Evolutionary conservation across 352 stramenopile genomes (phyloP).

Genomic region (Pythium angustatum): DNA sequence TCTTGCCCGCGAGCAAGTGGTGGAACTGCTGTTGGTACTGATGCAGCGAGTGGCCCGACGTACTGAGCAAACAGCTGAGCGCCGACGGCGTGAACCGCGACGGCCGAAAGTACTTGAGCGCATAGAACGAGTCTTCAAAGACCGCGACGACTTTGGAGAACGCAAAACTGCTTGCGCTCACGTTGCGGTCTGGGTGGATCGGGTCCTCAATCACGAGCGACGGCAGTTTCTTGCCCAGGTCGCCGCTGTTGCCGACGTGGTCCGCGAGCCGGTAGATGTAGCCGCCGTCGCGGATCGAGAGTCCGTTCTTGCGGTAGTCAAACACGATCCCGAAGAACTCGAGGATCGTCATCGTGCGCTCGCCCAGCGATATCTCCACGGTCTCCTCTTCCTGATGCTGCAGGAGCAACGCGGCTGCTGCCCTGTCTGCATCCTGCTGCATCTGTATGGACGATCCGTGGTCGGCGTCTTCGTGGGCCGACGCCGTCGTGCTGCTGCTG

Average conservation of each 20-base stretch:
- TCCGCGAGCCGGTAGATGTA: constrained; percentile 85
- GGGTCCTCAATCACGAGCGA: constrained; percentile 87
- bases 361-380: constrained; percentile 48
- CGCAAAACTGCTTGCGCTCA: constrained; percentile 85
- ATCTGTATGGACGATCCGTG: constrained; percentile 5
- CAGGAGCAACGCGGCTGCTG: neutral
- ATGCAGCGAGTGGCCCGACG: constrained; percentile 50
- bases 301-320: constrained; percentile 80
- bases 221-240: constrained; percentile 53
- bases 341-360: constrained; percentile 75
- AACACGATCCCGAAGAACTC: constrained; percentile 88
- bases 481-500: constrained; percentile 21
- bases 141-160: constrained; percentile 83
- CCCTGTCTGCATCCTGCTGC: neutral
- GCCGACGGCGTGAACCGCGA: constrained; percentile 77
- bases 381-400: constrained; percentile 14
- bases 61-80: constrained; percentile 77
- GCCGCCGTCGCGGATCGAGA: constrained; percentile 82
- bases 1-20: constrained; percentile 16
- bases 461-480: constrained; percentile 25
- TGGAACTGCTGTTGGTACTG: constrained; percentile 29
- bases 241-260: constrained; percentile 33
- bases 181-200: constrained; percentile 86
- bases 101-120: constrained; percentile 80
- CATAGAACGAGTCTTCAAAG: constrained; percentile 87